Conservation (phyloP, 192 early-diverging fungal genomes). For the Entomortierella lignicola region DNA sequence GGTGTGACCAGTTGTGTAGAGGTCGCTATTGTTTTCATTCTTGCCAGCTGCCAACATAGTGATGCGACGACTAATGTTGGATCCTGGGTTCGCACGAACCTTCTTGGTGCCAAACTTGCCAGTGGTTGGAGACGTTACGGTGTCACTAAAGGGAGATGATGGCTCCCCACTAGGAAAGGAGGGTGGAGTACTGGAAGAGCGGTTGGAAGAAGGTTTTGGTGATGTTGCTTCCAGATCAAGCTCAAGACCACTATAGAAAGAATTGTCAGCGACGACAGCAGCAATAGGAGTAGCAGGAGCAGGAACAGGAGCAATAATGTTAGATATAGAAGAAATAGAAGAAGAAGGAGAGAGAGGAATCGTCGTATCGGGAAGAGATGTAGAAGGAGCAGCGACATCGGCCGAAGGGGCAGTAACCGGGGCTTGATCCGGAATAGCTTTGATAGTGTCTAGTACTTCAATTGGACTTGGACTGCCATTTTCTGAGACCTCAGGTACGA, state of each 20-base stretch:
- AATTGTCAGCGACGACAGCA: neutral
- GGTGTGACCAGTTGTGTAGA: slow-evolving; percentile 19
- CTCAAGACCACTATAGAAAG: slow-evolving; percentile 29
- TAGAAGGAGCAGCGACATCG: neutral
- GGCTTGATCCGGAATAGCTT: neutral
- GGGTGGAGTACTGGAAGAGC: neutral
- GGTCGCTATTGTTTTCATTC: slow-evolving; percentile 49
- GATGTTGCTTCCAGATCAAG: slow-evolving; percentile 23
- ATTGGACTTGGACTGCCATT: neutral
- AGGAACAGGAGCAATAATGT: neutral
- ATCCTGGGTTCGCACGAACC: slow-evolving; percentile 26
- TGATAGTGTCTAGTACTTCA: neutral
- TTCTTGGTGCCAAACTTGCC: slow-evolving; percentile 39
- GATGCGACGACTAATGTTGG: slow-evolving; percentile 44
- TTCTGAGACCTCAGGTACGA: neutral
- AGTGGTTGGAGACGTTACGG: slow-evolving; percentile 13
- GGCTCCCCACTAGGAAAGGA: neutral
- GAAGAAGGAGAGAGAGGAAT: neutral
- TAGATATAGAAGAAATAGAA: too few relatives aligned
- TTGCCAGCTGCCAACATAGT: slow-evolving; percentile 43
- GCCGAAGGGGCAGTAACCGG: neutral
- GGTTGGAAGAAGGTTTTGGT: neutral
- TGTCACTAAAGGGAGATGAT: slow-evolving; percentile 3
- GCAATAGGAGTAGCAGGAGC: neutral
- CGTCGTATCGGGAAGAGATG: neutral